Base-by-base conservation (phyloP, 83 land plant genomes). In the Larix sibirica region DNA sequence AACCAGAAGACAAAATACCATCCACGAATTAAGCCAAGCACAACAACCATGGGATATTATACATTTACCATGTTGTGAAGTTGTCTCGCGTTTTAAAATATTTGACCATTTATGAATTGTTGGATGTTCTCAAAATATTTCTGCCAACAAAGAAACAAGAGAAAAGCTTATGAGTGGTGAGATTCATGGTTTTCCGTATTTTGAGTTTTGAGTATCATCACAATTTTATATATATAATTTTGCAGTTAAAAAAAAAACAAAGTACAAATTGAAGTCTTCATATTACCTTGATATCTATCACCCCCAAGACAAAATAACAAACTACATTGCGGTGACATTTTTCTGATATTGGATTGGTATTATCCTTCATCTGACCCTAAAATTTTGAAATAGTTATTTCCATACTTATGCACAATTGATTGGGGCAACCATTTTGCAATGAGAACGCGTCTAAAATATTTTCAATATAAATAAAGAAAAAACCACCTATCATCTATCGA, bases 71-170 rank as follows among this genome's bases (percentile, higher is more conserved):
- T 50, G 56, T 50, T 12, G 58, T 54, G 14, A 54, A 13, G 58
- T 54, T 54, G 58, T 54, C 58, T 54, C 12, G 14, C 12, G 58
- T 13, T 54, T 54, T 54, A 54, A 54, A 54, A 54, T 12, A 2
- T 12, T 14, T 54, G 58, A 54, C 16, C 58, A 54, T 54, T 13
- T 54, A 12, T 54, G 14, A 54, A 3, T 13, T 12, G 58, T 54
- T 54, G 16, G 58, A 14, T 54, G 58, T 54, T 54, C 58, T 81
- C 91, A 91, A 91, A 50, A 82, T 54, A 74, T 89, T 59, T 91
- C 92, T 44, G 88, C 92, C 20, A 91, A 87, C 74, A 83, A 78
- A 20, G 91, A 91, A 68, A 91, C 89, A 12, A 85, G 92, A 69
- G 61, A 56, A 74, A 79, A 71, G 16, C 83, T 88, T 69, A 87